A percentile compares a stretch with the other conserved stretches of the same genome.
These are phyloP conservation scores for Geranomyces variabilis DNA, from an alignment of 192 early-diverging fungal species.

Conservation along the genomic window DNA sequence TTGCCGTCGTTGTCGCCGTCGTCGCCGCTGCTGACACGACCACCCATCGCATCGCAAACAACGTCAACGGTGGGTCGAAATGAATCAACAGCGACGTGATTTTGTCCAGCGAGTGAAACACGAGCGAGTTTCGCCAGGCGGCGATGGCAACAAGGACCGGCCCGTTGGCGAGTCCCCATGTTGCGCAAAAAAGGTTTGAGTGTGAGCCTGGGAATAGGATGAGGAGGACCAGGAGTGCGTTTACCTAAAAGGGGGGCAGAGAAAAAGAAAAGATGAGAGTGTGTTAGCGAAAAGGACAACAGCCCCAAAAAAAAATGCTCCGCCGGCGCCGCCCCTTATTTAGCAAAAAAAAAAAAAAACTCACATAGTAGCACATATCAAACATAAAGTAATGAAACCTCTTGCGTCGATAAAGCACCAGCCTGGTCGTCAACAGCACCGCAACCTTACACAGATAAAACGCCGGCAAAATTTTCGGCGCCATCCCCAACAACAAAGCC, in stretches of 20 bases:
- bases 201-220: slow-evolving; percentile 54
- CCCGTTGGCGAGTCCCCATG: slow-evolving; percentile 56
- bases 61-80: slow-evolving; percentile 62
- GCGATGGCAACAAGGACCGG: slow-evolving; percentile 71
- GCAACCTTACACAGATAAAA: slow-evolving; percentile 22
- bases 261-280: background rate
- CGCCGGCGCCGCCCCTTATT: too few species aligned
- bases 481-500: slow-evolving; percentile 32
- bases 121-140: slow-evolving; percentile 53
- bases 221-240: slow-evolving; percentile 55
- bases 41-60: slow-evolving; percentile 65
- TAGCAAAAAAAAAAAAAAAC: background rate
- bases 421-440: slow-evolving; percentile 10
- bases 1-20: background rate
- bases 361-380: slow-evolving; percentile 12
- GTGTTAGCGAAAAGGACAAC: too few species aligned
- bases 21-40: background rate
- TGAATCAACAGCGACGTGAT: slow-evolving; percentile 63
- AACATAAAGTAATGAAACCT: slow-evolving; percentile 36
- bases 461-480: slow-evolving; percentile 10
- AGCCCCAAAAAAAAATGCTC: too few species aligned
- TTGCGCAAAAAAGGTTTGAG: slow-evolving; percentile 42
- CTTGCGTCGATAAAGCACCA: slow-evolving; percentile 24
- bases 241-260: slow-evolving; percentile 18
- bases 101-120: slow-evolving; percentile 70